Evolutionary conservation across 352 stramenopile species (phyloP), one percentile per base, ranked within the genome.

Genomic region (Phytophthora megakarya): DNA sequence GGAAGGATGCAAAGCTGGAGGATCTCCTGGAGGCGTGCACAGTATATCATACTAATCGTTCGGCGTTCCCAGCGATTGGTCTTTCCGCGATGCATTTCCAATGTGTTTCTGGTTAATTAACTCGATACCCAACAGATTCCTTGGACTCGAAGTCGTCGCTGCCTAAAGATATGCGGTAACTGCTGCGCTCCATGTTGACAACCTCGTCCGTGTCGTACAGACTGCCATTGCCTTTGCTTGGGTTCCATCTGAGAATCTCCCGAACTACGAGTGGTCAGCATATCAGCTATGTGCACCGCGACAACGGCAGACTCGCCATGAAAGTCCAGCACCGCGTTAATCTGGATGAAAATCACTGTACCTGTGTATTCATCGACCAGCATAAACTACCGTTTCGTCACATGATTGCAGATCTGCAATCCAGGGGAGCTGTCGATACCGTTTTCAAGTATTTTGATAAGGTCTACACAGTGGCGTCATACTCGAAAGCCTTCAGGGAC

Each of bases 11-110:
- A 62, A 57, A 16, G 48, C 61, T 6, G 68, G 70, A 12, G 81
- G 77, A n/a, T 86, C 81, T 1, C 79, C 77, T 10, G 81, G 79
- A 12, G 81, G 79, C 3, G 81, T 90, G n/a, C 57, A 51, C 10
- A 90, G 23, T 33, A 68, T 39, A 28, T 85, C 77, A 57, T 88
- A 87, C 16, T 66, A 61, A 33, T 80, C 71, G 6, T 52, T 72
- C 3, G 76, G 77, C 3, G 77, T 84, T 1, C 49, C 63, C 10
- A 74, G 66, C 16, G 40, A 60, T 7, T 37, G 38, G 11, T 65
- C 61, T 19, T 23, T 43, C 25, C 22, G 28, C 28, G 26, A 21
- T 50, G 55, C 33, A 23, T 56, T 66, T 23, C 65, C 84, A 32
- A 90, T 86, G 45, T 88, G 69, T 9, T 78, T 83, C 44, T 76